phyloP scores from a whole-genome alignment of 495 filamentous ascomycete species.

The Chaetomium fimeti region DNA sequence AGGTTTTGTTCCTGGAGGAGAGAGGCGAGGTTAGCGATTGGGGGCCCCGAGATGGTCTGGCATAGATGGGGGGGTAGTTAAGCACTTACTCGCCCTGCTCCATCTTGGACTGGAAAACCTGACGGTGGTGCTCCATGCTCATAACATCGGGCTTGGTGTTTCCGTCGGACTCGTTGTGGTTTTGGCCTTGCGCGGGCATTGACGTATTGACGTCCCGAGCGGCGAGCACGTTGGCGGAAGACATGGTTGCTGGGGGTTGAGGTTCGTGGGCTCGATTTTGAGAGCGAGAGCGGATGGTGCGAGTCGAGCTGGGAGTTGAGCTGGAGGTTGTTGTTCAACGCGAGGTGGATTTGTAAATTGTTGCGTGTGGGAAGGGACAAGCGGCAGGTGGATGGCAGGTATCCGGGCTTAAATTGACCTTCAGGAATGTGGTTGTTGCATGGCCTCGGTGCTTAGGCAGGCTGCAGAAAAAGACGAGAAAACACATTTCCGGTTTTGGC shows the following conservation, averaged over 20 bases:
- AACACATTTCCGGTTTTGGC: slow-evolving; percentile 34
- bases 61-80: neutral
- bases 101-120: slow-evolving; percentile 70
- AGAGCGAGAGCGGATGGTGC: neutral
- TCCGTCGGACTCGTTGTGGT: slow-evolving; percentile 22
- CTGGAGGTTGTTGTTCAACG: neutral
- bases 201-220: slow-evolving; percentile 59
- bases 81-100: slow-evolving; percentile 58
- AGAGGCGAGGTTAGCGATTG: neutral
- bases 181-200: slow-evolving; percentile 26
- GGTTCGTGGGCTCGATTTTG: neutral
- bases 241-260: slow-evolving; percentile 27
- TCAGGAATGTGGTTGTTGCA: slow-evolving; percentile 7
- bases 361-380: slow-evolving; percentile 2
- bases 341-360: neutral
- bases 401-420: neutral
- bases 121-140: slow-evolving; percentile 77
- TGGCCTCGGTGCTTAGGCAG: slow-evolving; percentile 2
- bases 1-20: slow-evolving; percentile 53
- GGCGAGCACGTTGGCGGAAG: slow-evolving; percentile 51
- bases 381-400: neutral
- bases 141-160: slow-evolving; percentile 49
- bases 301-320: neutral
- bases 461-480: slow-evolving; percentile 15
- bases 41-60: neutral